These are phyloP conservation scores for Fonsecaea nubica DNA, from an alignment of 2,329 filamentous ascomycete species.

Conservation along the genomic window DNA sequence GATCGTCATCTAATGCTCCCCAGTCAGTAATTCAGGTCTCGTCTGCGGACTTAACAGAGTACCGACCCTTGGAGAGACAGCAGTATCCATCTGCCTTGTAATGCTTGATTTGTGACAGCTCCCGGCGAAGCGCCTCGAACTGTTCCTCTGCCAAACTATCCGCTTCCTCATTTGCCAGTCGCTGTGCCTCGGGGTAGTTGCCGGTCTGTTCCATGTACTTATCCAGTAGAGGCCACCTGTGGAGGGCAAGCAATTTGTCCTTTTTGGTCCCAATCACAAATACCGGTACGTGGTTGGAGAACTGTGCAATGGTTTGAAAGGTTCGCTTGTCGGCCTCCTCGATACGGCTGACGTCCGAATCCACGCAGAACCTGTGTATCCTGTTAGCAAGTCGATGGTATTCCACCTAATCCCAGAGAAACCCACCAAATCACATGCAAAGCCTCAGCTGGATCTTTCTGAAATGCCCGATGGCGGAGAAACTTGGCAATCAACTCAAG, in stretches of 20 bases:
- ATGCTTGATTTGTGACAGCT: slow-evolving; percentile 36
- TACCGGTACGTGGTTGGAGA: slow-evolving; percentile 45
- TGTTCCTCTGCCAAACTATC: slow-evolving; percentile 36
- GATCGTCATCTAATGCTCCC: slow-evolving; percentile 40
- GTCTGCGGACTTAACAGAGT: neutral
- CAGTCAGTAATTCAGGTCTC: slow-evolving; percentile 14
- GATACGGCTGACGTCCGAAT: slow-evolving; percentile 45
- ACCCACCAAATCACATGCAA: slow-evolving; percentile 45
- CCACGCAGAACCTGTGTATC: slow-evolving; percentile 45
- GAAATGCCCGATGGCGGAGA: slow-evolving; percentile 43
- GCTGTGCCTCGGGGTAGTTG: slow-evolving; percentile 41
- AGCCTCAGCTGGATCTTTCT: slow-evolving; percentile 42
- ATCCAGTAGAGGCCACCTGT: slow-evolving; percentile 37
- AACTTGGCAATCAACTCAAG: slow-evolving; percentile 44
- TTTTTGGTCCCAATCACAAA: slow-evolving; percentile 47
- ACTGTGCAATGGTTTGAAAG: slow-evolving; percentile 44
- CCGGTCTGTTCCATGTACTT: slow-evolving; percentile 35
- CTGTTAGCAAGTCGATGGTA: slow-evolving; percentile 1
- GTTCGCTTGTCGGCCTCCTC: slow-evolving; percentile 45
- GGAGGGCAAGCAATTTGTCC: slow-evolving; percentile 44
- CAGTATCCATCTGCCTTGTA: slow-evolving; percentile 40
- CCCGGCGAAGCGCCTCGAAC: slow-evolving; percentile 34
- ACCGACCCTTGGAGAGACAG: slow-evolving; percentile 39
- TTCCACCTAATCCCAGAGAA: neutral
- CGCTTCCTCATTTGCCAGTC: slow-evolving; percentile 38